phyloP scores from a whole-genome alignment of 495 filamentous ascomycete genomes.

The Aspergillus sclerotioniger region DNA sequence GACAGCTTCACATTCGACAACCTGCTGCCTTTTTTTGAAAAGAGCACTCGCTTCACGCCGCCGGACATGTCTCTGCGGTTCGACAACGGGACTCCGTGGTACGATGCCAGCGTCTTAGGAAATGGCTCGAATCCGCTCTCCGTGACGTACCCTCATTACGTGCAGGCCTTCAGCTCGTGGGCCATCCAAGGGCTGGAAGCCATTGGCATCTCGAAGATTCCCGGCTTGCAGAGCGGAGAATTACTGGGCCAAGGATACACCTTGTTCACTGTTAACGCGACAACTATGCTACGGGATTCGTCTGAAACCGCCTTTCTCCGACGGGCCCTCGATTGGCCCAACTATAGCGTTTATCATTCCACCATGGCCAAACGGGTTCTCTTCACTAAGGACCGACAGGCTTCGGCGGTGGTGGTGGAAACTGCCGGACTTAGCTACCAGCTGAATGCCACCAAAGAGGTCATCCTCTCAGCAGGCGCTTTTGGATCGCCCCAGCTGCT shows the following conservation, averaged over 20 bases:
- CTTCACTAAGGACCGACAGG: slow-evolving; percentile 24
- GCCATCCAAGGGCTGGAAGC: background rate
- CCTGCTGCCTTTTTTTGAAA: slow-evolving; percentile 49
- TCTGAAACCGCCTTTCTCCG: slow-evolving; percentile 32
- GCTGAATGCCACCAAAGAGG: slow-evolving; percentile 40
- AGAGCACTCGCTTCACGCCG: slow-evolving; percentile 42
- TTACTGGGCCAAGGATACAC: slow-evolving; percentile 1
- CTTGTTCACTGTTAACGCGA: slow-evolving; percentile 1
- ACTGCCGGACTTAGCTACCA: slow-evolving; percentile 21
- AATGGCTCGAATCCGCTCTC: background rate
- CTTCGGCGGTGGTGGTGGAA: slow-evolving; percentile 35
- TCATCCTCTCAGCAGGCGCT: slow-evolving; percentile 21
- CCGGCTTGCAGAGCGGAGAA: background rate
- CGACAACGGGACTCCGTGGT: slow-evolving; percentile 40
- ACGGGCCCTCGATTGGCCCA: background rate
- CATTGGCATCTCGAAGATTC: background rate
- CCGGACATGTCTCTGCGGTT: slow-evolving; percentile 29
- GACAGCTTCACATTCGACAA: slow-evolving; percentile 45
- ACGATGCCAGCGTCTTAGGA: slow-evolving; percentile 12
- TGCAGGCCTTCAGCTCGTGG: background rate
- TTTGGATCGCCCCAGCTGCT: slow-evolving; percentile 13
- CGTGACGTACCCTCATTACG: slow-evolving; percentile 1
- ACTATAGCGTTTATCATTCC: slow-evolving; percentile 5
- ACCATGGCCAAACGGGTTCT: slow-evolving; percentile 19
- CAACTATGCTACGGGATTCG: slow-evolving; percentile 18